Conservation (phyloP, 345 rosid genomes). For the Euphorbia tirucalli region DNA sequence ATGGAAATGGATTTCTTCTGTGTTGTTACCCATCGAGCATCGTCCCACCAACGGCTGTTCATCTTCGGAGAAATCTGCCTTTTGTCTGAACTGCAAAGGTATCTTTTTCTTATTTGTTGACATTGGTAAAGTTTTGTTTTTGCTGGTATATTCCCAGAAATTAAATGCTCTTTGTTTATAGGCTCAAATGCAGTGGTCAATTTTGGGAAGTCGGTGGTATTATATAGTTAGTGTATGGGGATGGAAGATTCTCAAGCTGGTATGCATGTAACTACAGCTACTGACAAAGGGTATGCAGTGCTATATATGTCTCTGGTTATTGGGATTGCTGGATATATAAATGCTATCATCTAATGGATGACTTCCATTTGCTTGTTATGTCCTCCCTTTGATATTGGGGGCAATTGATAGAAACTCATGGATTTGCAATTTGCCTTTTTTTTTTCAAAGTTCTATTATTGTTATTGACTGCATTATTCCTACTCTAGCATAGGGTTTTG, state of each 20-base stretch:
- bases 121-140: neutral
- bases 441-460: neutral
- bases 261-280: conserved; percentile 27
- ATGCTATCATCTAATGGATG: too few species aligned
- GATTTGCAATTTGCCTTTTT: neutral
- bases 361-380: too few species aligned
- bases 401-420: neutral
- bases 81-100: conserved; percentile 93
- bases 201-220: too few species aligned
- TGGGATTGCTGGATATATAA: neutral
- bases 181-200: too few species aligned
- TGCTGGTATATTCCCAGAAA: too few species aligned
- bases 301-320: neutral
- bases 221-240: conserved; percentile 55
- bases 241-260: conserved; percentile 32
- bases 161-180: too few species aligned
- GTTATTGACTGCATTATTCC: neutral
- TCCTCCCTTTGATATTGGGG: neutral
- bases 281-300: conserved; percentile 34
- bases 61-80: too few species aligned
- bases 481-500: neutral
- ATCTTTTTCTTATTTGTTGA: conserved; percentile 27
- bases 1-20: too few species aligned
- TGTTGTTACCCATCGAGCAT: too few species aligned
- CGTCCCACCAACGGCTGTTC: conserved; percentile 52